A percentile compares a stretch with the other conserved stretches of the same genome.
phyloP scores from a whole-genome alignment of 2,329 filamentous ascomycete species.

The Ceratocystis alfenasii region DNA sequence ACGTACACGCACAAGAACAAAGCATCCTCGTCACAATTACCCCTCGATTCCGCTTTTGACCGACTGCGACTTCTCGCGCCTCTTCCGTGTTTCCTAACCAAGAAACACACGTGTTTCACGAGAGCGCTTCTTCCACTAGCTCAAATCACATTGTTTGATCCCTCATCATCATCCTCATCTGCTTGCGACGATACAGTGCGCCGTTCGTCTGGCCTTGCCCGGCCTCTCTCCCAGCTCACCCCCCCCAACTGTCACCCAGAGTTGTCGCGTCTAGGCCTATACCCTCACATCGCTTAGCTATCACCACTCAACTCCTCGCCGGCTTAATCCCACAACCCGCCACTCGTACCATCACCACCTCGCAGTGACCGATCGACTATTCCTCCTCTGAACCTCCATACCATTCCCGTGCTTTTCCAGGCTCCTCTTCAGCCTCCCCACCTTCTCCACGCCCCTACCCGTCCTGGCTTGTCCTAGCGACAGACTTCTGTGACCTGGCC shows the following conservation, averaged over 20 bases:
- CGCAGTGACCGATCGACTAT: not conserved
- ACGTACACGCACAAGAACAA: not conserved
- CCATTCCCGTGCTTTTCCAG: not conserved
- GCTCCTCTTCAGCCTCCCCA: not conserved
- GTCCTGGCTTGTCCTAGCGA: conserved; percentile 11
- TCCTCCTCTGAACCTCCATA: not conserved
- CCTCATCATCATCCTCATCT: not conserved
- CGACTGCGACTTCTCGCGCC: not conserved
- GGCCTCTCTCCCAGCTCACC: no score
- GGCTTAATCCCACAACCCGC: not conserved
- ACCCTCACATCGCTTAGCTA: no score
- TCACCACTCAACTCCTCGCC: not conserved
- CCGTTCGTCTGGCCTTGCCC: no score
- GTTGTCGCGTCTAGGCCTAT: no score
- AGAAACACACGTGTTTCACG: not conserved
- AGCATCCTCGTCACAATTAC: not conserved
- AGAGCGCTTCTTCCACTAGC: no score
- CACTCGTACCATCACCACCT: not conserved
- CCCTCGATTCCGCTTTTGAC: not conserved
- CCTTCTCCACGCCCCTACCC: conserved; percentile 2
- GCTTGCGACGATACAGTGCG: no score
- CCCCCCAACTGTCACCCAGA: no score
- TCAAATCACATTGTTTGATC: not conserved
- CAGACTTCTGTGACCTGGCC: conserved; percentile 19
- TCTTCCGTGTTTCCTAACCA: not conserved